These are phyloP conservation scores for Copromyces sp. DNA, from an alignment of 495 filamentous ascomycete genomes.

Conservation along the genomic window DNA sequence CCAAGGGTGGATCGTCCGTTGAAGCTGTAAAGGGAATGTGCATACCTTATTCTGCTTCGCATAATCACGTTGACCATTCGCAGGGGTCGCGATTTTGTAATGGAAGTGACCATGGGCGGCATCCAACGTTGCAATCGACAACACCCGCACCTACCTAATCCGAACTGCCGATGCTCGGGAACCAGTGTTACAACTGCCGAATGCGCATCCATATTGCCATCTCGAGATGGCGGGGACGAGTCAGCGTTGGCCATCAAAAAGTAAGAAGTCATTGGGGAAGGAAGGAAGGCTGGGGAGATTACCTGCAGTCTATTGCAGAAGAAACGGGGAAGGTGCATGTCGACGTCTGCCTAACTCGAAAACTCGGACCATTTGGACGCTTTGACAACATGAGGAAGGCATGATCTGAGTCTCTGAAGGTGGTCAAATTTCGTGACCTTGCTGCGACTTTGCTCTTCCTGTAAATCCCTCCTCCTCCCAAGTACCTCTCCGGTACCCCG, in stretches of 20 bases:
- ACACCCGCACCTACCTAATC: not conserved
- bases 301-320: not conserved
- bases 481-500: not conserved
- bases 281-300: not conserved
- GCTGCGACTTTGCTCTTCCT: no score
- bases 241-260: not conserved
- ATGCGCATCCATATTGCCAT: not conserved
- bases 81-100: not conserved
- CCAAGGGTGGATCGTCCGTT: not conserved
- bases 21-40: not conserved
- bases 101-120: not conserved
- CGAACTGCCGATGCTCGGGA: not conserved
- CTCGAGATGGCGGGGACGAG: no score
- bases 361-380: not conserved
- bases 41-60: not conserved
- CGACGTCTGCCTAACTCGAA: not conserved
- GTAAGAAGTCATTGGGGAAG: not conserved
- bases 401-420: no score
- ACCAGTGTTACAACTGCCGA: not conserved
- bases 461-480: not conserved
- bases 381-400: no score
- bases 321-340: not conserved
- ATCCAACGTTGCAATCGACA: not conserved
- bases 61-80: not conserved
- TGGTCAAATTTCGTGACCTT: no score